phyloP scores from a whole-genome alignment of 768 basidiomycete species.

The Serendipita indica region DNA sequence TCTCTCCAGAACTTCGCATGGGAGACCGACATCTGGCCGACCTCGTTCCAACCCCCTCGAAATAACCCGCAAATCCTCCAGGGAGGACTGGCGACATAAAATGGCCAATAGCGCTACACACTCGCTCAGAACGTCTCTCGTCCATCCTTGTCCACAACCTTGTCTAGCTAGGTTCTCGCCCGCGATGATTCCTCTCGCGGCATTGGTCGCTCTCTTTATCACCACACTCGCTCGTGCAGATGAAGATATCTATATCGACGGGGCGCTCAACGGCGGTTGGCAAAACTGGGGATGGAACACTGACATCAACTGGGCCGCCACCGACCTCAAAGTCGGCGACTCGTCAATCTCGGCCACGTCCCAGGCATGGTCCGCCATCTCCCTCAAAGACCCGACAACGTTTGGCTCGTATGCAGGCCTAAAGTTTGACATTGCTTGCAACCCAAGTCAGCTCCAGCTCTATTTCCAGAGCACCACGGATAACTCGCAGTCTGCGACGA shows the following conservation, averaged over 20 bases:
- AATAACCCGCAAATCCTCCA: not conserved
- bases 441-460: conserved; percentile 29
- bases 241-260: conserved; percentile 30
- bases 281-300: conserved; percentile 40
- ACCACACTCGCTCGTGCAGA: conserved; percentile 20
- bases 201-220: conserved; percentile 4
- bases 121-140: too few relatives aligned
- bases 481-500: conserved; percentile 25
- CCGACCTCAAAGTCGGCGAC: conserved; percentile 29
- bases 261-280: conserved; percentile 30
- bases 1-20: not conserved
- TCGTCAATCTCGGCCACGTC: conserved; percentile 32
- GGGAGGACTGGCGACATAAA: not conserved
- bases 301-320: conserved; percentile 30
- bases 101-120: too few relatives aligned
- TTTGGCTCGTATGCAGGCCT: conserved; percentile 33
- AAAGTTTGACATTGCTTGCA: conserved; percentile 36
- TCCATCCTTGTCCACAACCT: not conserved
- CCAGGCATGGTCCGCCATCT: conserved; percentile 30
- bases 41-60: not conserved
- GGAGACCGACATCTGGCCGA: not conserved
- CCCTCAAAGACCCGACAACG: conserved; percentile 30
- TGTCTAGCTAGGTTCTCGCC: not conserved
- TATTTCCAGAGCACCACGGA: conserved; percentile 29
- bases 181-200: not conserved